A percentile compares a stretch with the other conserved stretches of the same genome.
Evolutionary conservation across 1,284 basidiomycete species (phyloP).

Genomic region (Rhodotorula sp.): DNA sequence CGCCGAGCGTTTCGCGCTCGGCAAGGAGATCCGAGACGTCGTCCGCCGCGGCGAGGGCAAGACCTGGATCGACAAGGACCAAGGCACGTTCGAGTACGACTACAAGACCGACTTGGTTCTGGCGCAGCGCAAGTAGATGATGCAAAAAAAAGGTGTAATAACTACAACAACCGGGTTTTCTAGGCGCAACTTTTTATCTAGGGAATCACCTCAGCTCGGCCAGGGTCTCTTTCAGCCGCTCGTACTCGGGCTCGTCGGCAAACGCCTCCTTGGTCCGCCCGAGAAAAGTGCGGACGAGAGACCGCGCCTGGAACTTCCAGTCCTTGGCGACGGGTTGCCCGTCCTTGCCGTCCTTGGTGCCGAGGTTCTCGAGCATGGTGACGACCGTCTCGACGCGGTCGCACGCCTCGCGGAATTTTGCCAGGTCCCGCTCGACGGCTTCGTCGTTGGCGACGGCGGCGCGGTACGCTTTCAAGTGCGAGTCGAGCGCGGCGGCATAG

Average conservation of each 20-base stretch:
- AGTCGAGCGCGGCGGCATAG: constrained; percentile 61
- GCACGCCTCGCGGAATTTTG: constrained; percentile 69
- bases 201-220: constrained; percentile 49
- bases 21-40: constrained; percentile 19
- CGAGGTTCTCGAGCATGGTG: constrained; percentile 76
- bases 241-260: constrained; percentile 83
- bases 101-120: constrained; percentile 26
- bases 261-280: constrained; percentile 68
- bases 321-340: constrained; percentile 53
- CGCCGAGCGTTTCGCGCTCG: constrained; percentile 29
- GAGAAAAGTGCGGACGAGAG: constrained; percentile 83
- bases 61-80: constrained; percentile 39
- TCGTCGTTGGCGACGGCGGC: constrained; percentile 65
- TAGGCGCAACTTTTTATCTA: not conserved
- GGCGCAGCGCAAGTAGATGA: not conserved
- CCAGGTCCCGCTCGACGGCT: constrained; percentile 63
- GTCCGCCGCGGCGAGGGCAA: constrained; percentile 34
- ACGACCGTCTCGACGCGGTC: constrained; percentile 76
- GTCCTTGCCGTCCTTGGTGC: constrained; percentile 55
- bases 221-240: constrained; percentile 59
- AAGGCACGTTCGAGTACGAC: constrained; percentile 36
- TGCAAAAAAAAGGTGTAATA: not conserved
- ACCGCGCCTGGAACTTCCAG: constrained; percentile 83
- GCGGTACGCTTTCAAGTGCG: constrained; percentile 79
- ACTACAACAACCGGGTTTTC: not conserved